Conservation (phyloP, 306 rosid genomes). For the Malus sieversii region DNA sequence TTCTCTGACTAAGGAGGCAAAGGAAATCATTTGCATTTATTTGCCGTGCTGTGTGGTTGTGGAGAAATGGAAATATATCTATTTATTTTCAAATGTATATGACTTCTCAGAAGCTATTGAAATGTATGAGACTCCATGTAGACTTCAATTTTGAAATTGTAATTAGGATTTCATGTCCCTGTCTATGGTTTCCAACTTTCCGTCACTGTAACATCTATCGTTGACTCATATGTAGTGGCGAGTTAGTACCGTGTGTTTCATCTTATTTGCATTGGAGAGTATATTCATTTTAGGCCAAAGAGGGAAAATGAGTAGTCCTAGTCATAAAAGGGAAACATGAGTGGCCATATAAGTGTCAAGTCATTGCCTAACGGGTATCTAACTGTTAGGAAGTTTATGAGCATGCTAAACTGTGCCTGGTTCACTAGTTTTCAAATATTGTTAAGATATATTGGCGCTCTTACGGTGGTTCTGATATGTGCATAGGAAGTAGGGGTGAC, state of each 20-base stretch:
- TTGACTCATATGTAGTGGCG: background rate
- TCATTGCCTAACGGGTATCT: background rate
- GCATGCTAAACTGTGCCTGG: background rate
- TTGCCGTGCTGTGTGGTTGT: background rate
- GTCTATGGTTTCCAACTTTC: background rate
- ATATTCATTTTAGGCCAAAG: background rate
- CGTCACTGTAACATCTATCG: background rate
- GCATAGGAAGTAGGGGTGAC: slow-evolving; percentile 2
- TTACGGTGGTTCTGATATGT: background rate
- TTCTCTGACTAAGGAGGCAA: background rate
- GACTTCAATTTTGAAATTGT: background rate
- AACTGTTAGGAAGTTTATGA: background rate
- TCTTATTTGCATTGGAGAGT: background rate
- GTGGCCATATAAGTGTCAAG: background rate
- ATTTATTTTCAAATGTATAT: background rate
- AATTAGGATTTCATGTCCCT: background rate
- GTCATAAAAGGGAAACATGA: background rate
- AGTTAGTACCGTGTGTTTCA: background rate
- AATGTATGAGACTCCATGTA: background rate
- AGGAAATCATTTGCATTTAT: background rate
- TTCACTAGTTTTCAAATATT: background rate
- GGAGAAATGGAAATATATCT: background rate
- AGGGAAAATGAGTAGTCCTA: background rate
- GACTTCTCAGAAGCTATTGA: background rate
- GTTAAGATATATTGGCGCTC: background rate